phyloP scores from a whole-genome alignment of 306 rosid genomes.

The Cucurbita moschata region DNA sequence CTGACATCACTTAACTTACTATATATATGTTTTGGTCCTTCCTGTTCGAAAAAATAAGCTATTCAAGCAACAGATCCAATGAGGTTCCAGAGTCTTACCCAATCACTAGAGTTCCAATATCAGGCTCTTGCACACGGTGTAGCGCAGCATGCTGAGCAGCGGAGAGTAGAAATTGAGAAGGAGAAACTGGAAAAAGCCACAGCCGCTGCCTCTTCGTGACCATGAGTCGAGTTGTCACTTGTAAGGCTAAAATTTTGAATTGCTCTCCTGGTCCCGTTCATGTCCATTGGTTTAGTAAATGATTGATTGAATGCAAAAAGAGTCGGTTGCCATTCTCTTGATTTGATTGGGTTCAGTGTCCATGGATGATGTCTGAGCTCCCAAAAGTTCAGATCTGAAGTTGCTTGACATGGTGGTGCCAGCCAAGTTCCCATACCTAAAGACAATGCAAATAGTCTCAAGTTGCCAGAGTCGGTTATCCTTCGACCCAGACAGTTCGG shows the following conservation, averaged over 20 bases:
- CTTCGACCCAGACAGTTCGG: neutral
- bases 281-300: constrained; percentile 25
- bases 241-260: constrained; percentile 27
- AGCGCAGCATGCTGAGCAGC: constrained; percentile 84
- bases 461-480: constrained; percentile 19
- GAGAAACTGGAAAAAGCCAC: constrained; percentile 61
- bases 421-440: constrained; percentile 12
- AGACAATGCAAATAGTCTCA: constrained; percentile 13
- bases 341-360: constrained; percentile 29
- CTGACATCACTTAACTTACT: neutral
- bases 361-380: constrained; percentile 15
- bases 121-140: constrained; percentile 85
- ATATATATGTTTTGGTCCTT: neutral
- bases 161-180: constrained; percentile 73
- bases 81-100: constrained; percentile 75
- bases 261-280: constrained; percentile 17
- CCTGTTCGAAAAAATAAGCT: constrained; percentile 19
- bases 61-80: constrained; percentile 54
- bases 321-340: constrained; percentile 23
- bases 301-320: constrained; percentile 23
- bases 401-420: constrained; percentile 23
- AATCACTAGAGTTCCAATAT: constrained; percentile 69
- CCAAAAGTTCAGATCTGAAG: constrained; percentile 25
- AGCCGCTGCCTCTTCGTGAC: constrained; percentile 31
- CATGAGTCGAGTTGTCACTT: constrained; percentile 7